Base-by-base conservation (phyloP, 768 basidiomycete genomes). In the Leucocoprinus birnbaumii region DNA sequence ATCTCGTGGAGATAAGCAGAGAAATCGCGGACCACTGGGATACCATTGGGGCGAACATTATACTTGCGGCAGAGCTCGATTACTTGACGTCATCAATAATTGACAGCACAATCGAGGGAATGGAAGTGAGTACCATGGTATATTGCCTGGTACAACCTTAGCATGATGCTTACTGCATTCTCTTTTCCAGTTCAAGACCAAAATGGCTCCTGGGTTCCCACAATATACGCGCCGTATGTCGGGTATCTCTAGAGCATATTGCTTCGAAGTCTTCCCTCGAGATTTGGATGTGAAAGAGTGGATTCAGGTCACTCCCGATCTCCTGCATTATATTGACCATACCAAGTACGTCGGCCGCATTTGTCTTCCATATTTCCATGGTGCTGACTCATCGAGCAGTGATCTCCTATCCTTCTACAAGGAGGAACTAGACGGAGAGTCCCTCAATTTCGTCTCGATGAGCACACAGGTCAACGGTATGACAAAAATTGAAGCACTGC, bases 401-500 rank as follows among this genome's bases (percentile, higher is more conserved):
- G 74, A 77, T 31, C 56, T 75, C 31, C 31, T 31, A 5, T 31
- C 31, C 5, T 31, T 31, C 31, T 31, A 31, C 11, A 31, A 31
- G 11, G 75, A 77, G 63, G 74, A 76, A 52, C 47, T 63, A 2
- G 62, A 42, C 0, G 68, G 65, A 1, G 75, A 76, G 50, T 55
- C 53, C 2, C 61, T 66, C 34, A 75, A 74, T 52, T 69, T 63
- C 35, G 57, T 75, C 27, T 73, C 75, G 1, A 55, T 63, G 16
- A 51, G 66, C 0, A 72, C 74, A 0, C 50, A 59, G 8, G 62
- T 53, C 18, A 50, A 56, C 2, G 58, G 59, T 2, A 45, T 52
- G 6, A 56, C 65, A 2, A 73, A 31, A 11, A 11, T 31, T 11
- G 31, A 31, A 11, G 31, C 31, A 31, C 31, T 31, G 11, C 5